Evolutionary conservation across 129 eudicot genomes (phyloP).

Genomic region (Flaveria ramosissima): DNA sequence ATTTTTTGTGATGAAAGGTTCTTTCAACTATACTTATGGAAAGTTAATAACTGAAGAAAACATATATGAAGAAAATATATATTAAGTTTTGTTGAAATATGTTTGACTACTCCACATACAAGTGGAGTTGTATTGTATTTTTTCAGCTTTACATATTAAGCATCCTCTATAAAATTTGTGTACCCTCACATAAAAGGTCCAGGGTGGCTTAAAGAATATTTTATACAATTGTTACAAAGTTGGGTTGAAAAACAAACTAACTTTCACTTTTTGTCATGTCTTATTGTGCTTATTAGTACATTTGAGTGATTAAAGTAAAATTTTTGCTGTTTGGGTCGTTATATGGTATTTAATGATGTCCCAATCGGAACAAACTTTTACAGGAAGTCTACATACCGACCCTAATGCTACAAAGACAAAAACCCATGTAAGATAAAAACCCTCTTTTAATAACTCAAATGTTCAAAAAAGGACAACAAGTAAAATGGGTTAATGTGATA

Average conservation of each 20-base stretch:
- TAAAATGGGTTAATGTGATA: neutral
- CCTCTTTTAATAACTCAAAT: neutral
- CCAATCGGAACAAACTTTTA: neutral
- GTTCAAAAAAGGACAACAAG: neutral
- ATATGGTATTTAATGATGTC: neutral
- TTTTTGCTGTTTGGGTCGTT: neutral
- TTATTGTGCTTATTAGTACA: neutral
- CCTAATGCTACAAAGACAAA: neutral
- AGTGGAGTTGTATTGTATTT: neutral
- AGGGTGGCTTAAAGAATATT: neutral
- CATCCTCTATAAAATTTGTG: neutral
- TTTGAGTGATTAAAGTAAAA: neutral
- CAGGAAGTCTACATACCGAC: neutral
- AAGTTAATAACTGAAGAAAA: neutral
- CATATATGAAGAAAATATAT: neutral
- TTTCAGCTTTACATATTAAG: neutral
- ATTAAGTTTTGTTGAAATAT: conserved; percentile 18
- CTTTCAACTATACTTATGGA: neutral
- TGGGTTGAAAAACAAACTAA: neutral
- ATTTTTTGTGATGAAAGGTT: conserved; percentile 98
- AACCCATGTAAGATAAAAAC: neutral
- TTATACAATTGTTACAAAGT: neutral
- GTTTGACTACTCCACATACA: conserved; percentile 8
- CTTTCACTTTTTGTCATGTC: neutral
- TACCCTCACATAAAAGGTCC: neutral